Evolutionary conservation across 2,329 filamentous ascomycete genomes (phyloP).

Genomic region (Trichoderma hamatum): DNA sequence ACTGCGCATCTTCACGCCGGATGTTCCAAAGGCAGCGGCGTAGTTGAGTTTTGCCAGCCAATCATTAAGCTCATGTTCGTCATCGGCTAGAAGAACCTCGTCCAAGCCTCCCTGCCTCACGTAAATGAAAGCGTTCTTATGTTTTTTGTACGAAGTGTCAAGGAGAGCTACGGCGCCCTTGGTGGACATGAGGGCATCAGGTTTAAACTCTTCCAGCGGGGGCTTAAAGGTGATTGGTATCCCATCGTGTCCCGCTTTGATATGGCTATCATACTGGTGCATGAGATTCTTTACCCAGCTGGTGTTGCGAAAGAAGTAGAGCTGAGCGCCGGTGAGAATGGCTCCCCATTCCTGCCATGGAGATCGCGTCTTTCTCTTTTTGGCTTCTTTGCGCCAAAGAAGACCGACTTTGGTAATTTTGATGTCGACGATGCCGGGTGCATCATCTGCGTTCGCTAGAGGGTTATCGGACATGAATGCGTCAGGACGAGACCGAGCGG

Average conservation of each 20-base stretch:
- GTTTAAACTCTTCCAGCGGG: slow-evolving; percentile 87
- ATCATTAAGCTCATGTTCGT: slow-evolving; percentile 89
- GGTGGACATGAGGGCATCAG: slow-evolving; percentile 90
- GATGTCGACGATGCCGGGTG: slow-evolving; percentile 92
- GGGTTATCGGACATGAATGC: slow-evolving; percentile 92
- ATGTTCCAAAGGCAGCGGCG: slow-evolving; percentile 88
- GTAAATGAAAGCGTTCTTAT: slow-evolving; percentile 93
- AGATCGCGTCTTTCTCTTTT: slow-evolving; percentile 91
- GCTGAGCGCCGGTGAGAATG: slow-evolving; percentile 91
- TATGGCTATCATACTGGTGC: slow-evolving; percentile 80
- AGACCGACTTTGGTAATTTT: slow-evolving; percentile 96
- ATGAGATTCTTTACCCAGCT: slow-evolving; percentile 91
- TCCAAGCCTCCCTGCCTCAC: slow-evolving; percentile 85
- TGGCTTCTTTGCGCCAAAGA: slow-evolving; percentile 90
- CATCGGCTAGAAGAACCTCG: slow-evolving; percentile 88
- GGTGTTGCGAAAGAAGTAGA: slow-evolving; percentile 95
- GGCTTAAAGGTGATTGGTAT: slow-evolving; percentile 87
- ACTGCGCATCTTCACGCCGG: slow-evolving; percentile 86
- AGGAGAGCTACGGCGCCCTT: slow-evolving; percentile 87
- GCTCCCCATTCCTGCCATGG: slow-evolving; percentile 99
- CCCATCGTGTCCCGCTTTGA: slow-evolving; percentile 74
- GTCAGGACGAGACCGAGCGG: slow-evolving; percentile 87
- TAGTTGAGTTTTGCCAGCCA: slow-evolving; percentile 97
- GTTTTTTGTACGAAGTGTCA: slow-evolving; percentile 86
- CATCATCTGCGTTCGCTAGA: slow-evolving; percentile 80